Evolutionary conservation across 1,284 basidiomycete genomes (phyloP), one percentile per base, ranked within the genome.

Genomic region (Earliella scabrosa): DNA sequence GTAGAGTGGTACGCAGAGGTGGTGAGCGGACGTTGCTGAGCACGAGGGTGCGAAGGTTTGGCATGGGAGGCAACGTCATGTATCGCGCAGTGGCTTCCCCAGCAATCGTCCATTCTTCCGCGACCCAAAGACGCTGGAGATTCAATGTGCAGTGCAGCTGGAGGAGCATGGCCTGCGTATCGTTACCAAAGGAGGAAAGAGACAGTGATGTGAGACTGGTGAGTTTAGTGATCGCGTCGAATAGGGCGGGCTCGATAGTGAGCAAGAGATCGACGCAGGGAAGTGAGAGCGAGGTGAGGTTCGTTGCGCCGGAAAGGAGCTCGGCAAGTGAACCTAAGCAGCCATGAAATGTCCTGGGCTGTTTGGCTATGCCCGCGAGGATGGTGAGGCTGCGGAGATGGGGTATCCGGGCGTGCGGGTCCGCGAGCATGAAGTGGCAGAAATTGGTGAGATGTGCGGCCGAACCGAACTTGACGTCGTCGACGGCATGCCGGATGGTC

Each of bases 391-490:
- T 29, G 9, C 48, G 54, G n/a, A 63, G 45, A 39, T 21, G 21
- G 3, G 35, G 38, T 7, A 46, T 23, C 32, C 52, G 58, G 13
- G 21, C 26, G 16, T 21, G 21, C 6, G 40, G 24, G 34, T 47
- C 32, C 24, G 39, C 44, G 29, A 63, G 40, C 43, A 63, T 50
- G 48, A 52, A 58, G 3, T 26, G 9, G 52, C 56, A 52, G 54
- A 63, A 63, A n/a, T 35, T 27, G 31, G 20, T n/a, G 40, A 63
- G 36, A 16, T 48, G 41, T 2, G 13, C 11, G 4, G 43, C 50
- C 26, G 43, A 43, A 18, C 31, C 43, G 26, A 63, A 52, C 14
- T 49, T 40, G 23, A 58, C 58, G 47, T 55, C 45, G 13, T 52
- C 23, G 16, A 63, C 41, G 13, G 50, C 43, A 35, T 57, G 61